Evolutionary conservation across 1,284 basidiomycete genomes (phyloP), one percentile per base, ranked within the genome.

Genomic region (Boletellus deceptivus): DNA sequence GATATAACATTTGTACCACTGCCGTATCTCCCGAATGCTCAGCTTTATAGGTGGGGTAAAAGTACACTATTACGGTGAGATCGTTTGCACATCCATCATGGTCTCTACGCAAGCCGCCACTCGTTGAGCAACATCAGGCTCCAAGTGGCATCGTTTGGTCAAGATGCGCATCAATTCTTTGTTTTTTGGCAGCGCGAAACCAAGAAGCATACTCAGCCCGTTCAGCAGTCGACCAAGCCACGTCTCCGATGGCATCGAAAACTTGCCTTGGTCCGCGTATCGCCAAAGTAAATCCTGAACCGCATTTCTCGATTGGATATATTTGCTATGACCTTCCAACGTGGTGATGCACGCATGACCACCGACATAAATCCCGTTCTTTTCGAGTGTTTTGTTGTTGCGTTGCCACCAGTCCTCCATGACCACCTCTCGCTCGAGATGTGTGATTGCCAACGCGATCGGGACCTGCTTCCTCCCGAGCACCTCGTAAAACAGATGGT

Each of bases 381-480:
- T 16, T 38, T 65, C 48, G 17, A 64, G 46, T 18, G 7, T 49
- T 22, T 20, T 49, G 40, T 16, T 14, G 33, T 64, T 64, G 27
- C 57, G 52, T 2, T 25, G 18, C 62, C 62, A 63, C 62, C 62
- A 63, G 1, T 47, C 48, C 27, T 63, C 61, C 63, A 63, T 63
- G 33, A 41, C 37, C 1, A 0, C 17, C 36, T 73, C 68, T 2
- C 60, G 48, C 52, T 73, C 73, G 10, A 72, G 59, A 7, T 67
- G 61, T 1, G 69, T 74, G 5, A 73, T 52, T 17, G 62, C 64
- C 11, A 72, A 42, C 16, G 68, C 67, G 43, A 72, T 61, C 13
- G 71, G 73, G 6, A 72, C 65, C 16, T 62, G 57, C 22, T 39
- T 59, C 46, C 60, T 55, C 39, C 70, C 70, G 5, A 73, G 64